phyloP scores from a whole-genome alignment of 2,329 filamentous ascomycete species.

The Trichoderma semiorbis region DNA sequence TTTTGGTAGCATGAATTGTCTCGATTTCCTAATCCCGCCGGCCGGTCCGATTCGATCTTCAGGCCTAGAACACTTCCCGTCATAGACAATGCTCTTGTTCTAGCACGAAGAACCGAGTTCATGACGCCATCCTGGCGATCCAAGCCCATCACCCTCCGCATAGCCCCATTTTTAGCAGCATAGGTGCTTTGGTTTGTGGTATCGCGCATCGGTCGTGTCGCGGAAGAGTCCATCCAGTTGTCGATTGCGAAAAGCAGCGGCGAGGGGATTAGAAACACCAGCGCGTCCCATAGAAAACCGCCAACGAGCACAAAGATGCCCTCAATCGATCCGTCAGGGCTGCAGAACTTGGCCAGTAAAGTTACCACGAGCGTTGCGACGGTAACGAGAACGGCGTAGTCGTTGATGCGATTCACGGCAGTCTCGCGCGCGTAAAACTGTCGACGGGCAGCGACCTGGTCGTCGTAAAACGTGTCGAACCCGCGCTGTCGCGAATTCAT shows the following conservation, averaged over 20 bases:
- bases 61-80: slow-evolving; percentile 42
- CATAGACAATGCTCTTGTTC: slow-evolving; percentile 54
- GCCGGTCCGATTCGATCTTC: slow-evolving; percentile 44
- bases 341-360: slow-evolving; percentile 34
- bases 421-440: slow-evolving; percentile 28
- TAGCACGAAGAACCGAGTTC: slow-evolving; percentile 54
- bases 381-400: slow-evolving; percentile 36
- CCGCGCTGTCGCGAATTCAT: slow-evolving; percentile 35
- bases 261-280: slow-evolving; percentile 56
- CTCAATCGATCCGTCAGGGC: slow-evolving; percentile 31
- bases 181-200: slow-evolving; percentile 39
- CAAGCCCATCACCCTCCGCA: slow-evolving; percentile 61
- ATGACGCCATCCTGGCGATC: slow-evolving; percentile 52
- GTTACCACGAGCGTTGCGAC: slow-evolving; percentile 33
- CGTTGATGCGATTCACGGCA: slow-evolving; percentile 32
- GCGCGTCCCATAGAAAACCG: slow-evolving; percentile 56
- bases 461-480: slow-evolving; percentile 36
- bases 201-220: slow-evolving; percentile 38
- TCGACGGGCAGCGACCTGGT: slow-evolving; percentile 33
- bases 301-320: slow-evolving; percentile 27
- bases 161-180: slow-evolving; percentile 61
- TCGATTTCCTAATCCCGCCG: slow-evolving; percentile 76
- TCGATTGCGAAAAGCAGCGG: slow-evolving; percentile 56
- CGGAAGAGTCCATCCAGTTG: slow-evolving; percentile 48
- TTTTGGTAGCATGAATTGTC: slow-evolving; percentile 99